Conservation (phyloP, 345 rosid species). For the Gossypium mustelinum region DNA sequence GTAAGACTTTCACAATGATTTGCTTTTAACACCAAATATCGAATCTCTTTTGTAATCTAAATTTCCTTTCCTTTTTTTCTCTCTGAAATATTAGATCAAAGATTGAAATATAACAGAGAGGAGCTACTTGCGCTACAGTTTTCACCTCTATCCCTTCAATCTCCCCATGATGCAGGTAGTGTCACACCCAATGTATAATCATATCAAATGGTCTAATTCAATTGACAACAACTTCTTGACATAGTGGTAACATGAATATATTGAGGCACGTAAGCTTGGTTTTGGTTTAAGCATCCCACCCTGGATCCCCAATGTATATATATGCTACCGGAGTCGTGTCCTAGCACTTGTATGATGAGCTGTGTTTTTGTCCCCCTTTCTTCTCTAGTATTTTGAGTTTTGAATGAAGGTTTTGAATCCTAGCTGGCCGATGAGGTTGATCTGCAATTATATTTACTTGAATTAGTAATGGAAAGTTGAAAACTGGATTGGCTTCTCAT, state of each 20-base stretch:
- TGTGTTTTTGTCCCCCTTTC: background rate
- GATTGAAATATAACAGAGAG: conserved; percentile 65
- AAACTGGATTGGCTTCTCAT: background rate
- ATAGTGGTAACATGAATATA: background rate
- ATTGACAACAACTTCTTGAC: background rate
- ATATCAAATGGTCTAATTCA: background rate
- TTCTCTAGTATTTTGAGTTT: background rate
- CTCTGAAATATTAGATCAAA: conserved; percentile 51
- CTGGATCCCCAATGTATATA: too few species aligned
- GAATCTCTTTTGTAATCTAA: background rate
- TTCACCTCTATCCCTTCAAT: conserved; percentile 33
- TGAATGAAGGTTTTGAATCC: background rate
- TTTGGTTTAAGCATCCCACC: too few species aligned
- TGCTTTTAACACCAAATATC: background rate
- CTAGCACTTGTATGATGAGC: background rate
- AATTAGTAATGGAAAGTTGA: too few species aligned
- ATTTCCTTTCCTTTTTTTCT: background rate
- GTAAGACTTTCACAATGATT: conserved; percentile 16
- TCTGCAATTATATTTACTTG: background rate
- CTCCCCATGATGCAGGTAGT: background rate
- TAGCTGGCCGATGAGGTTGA: background rate
- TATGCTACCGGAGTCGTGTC: background rate
- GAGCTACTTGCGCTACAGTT: conserved; percentile 51
- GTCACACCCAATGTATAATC: background rate
- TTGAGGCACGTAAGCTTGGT: background rate